Evolutionary conservation across 371 early-diverging fungal genomes (phyloP).

Genomic region (Apophysomyces trapeziformis): DNA sequence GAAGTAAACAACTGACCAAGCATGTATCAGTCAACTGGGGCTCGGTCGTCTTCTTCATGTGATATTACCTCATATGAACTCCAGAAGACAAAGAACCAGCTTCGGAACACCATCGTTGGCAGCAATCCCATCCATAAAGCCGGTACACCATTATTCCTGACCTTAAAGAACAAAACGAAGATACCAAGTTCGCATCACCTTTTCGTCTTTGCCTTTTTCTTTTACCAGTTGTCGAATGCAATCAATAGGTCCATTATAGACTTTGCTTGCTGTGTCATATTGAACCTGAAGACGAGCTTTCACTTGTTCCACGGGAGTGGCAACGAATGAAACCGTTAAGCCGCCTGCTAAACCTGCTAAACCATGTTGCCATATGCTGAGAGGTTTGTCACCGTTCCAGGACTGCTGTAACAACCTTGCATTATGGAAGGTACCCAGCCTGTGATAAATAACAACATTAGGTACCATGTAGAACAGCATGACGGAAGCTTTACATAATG

Average conservation of each 20-base stretch:
- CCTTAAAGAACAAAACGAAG: constrained; percentile 26
- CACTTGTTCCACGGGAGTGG: constrained; percentile 89
- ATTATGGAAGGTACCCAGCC: constrained; percentile 85
- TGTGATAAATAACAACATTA: constrained; percentile 20
- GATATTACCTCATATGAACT: constrained; percentile 72
- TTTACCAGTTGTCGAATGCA: constrained; percentile 77
- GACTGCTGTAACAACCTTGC: constrained; percentile 70
- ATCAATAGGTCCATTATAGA: constrained; percentile 87
- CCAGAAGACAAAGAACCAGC: constrained; percentile 93
- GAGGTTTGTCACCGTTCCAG: constrained; percentile 64
- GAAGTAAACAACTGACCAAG: constrained; percentile 47
- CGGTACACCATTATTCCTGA: constrained; percentile 73
- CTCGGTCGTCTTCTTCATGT: neutral
- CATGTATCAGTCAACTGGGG: constrained; percentile 1
- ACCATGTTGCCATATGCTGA: constrained; percentile 72
- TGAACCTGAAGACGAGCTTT: constrained; percentile 90
- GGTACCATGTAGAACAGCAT: neutral
- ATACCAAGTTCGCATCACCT: neutral
- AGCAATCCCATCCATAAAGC: constrained; percentile 87
- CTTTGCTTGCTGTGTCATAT: constrained; percentile 72
- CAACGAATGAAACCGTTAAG: constrained; percentile 85
- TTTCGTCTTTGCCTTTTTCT: constrained; percentile 10
- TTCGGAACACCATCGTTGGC: constrained; percentile 82
- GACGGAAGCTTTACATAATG: constrained; percentile 59
- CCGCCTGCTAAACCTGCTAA: constrained; percentile 86